These are phyloP conservation scores for Knoxdaviesia capensis DNA, from an alignment of 2,329 filamentous ascomycete genomes.

Conservation along the genomic window DNA sequence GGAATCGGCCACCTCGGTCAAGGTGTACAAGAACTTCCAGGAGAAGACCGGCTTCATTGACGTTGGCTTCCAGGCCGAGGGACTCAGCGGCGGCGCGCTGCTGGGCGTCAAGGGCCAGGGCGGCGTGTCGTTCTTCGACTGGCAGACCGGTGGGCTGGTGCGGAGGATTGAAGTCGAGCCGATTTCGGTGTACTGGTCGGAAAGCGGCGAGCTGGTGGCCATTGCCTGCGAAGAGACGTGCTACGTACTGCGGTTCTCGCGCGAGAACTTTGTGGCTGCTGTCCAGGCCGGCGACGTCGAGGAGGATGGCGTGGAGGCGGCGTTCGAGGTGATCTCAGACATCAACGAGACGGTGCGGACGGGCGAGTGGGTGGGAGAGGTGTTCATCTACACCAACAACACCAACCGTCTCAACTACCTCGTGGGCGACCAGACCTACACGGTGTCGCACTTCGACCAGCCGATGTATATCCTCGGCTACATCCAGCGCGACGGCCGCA, in stretches of 20 bases:
- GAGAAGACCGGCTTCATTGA: slow-evolving; percentile 79
- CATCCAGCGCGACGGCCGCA: slow-evolving; percentile 80
- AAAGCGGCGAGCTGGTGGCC: slow-evolving; percentile 80
- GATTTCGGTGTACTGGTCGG: slow-evolving; percentile 81
- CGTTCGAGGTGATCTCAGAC: slow-evolving; percentile 91
- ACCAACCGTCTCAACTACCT: slow-evolving; percentile 96
- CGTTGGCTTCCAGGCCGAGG: slow-evolving; percentile 88
- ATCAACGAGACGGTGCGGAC: slow-evolving; percentile 86
- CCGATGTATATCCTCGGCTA: slow-evolving; percentile 92
- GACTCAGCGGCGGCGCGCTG: slow-evolving; percentile 69
- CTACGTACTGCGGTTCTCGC: slow-evolving; percentile 81
- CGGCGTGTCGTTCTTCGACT: slow-evolving; percentile 91
- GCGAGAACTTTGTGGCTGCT: slow-evolving; percentile 72
- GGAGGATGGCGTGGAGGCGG: slow-evolving; percentile 80
- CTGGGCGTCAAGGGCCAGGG: slow-evolving; percentile 91
- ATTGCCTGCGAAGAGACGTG: slow-evolving; percentile 90
- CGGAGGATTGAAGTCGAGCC: slow-evolving; percentile 73
- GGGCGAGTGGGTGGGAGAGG: slow-evolving; percentile 95
- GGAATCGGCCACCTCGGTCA: slow-evolving; percentile 83
- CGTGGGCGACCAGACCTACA: slow-evolving; percentile 94
- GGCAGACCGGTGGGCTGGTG: slow-evolving; percentile 74
- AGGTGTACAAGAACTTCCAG: slow-evolving; percentile 95
- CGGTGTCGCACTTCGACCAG: slow-evolving; percentile 89
- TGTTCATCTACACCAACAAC: slow-evolving; percentile 95
- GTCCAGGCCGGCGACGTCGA: slow-evolving; percentile 68